Evolutionary conservation across 768 basidiomycete species (phyloP).

Genomic region (Podaxis pistillaris): DNA sequence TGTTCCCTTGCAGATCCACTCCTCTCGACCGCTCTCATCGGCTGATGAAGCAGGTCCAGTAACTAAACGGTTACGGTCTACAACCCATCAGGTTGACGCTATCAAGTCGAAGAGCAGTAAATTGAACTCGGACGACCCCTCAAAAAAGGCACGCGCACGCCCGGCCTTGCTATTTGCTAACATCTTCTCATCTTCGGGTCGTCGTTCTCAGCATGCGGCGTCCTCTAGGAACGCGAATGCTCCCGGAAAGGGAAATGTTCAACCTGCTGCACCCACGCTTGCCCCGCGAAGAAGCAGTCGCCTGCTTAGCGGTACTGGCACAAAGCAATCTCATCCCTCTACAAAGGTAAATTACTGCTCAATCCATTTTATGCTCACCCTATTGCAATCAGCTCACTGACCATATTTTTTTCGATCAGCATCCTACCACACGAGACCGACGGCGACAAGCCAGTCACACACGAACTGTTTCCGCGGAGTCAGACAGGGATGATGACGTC

Average conservation of each 20-base stretch:
- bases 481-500: slow-evolving; percentile 70
- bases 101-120: slow-evolving; percentile 60
- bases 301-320: slow-evolving; percentile 54
- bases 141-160: slow-evolving; percentile 91
- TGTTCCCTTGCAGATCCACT: slow-evolving; percentile 43
- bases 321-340: slow-evolving; percentile 44
- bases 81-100: slow-evolving; percentile 50
- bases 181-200: slow-evolving; percentile 83
- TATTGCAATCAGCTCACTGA: slow-evolving; percentile 13
- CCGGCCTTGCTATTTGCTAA: slow-evolving; percentile 86
- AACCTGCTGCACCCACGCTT: slow-evolving; percentile 38
- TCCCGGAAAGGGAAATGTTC: slow-evolving; percentile 50
- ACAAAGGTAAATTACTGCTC: slow-evolving; percentile 46
- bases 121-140: slow-evolving; percentile 62
- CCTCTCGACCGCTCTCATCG: slow-evolving; percentile 73
- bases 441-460: slow-evolving; percentile 54
- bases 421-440: slow-evolving; percentile 46
- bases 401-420: slow-evolving; percentile 15
- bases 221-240: slow-evolving; percentile 57
- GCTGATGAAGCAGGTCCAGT: slow-evolving; percentile 81
- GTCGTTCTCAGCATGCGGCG: slow-evolving; percentile 72
- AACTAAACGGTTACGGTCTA: slow-evolving; percentile 71
- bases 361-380: slow-evolving; percentile 5
- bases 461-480: slow-evolving; percentile 63
- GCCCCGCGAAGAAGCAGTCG: slow-evolving; percentile 74